These are phyloP conservation scores for Nissolia schottii DNA, from an alignment of 306 rosid species.

Conservation along the genomic window DNA sequence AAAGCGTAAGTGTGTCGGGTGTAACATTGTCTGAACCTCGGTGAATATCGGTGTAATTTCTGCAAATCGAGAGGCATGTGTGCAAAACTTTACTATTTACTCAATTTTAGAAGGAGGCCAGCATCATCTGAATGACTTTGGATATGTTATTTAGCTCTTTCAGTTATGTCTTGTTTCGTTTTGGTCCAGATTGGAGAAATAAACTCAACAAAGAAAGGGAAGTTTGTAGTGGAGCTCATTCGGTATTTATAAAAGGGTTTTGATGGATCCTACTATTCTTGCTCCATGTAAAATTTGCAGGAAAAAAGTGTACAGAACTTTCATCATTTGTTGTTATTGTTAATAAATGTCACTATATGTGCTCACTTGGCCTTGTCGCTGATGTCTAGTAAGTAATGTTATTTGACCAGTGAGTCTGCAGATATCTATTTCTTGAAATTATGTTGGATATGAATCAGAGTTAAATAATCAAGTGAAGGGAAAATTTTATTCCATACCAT, in stretches of 20 bases:
- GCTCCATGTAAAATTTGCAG: not conserved
- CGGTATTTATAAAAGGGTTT: constrained; percentile 48
- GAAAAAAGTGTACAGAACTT: not conserved
- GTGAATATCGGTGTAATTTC: too few species aligned
- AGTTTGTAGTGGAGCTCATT: constrained; percentile 78
- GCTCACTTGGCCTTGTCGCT: not conserved
- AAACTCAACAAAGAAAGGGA: constrained; percentile 78
- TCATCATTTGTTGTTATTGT: not conserved
- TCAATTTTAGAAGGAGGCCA: constrained; percentile 4
- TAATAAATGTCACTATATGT: not conserved
- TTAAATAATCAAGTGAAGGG: not conserved
- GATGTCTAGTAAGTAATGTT: not conserved
- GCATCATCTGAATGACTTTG: constrained; percentile 7
- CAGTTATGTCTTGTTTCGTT: constrained; percentile 3
- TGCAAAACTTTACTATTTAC: too few species aligned
- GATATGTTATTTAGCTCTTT: not conserved
- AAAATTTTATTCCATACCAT: not conserved
- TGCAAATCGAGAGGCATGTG: too few species aligned
- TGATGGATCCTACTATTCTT: not conserved
- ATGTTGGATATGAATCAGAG: too few species aligned
- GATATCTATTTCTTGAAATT: too few species aligned
- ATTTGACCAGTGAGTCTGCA: not conserved
- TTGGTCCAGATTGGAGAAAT: constrained; percentile 77
- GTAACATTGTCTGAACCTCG: too few species aligned
- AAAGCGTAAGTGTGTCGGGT: too few species aligned